Base-by-base conservation (phyloP, 345 rosid species). In the Populus simonii region DNA sequence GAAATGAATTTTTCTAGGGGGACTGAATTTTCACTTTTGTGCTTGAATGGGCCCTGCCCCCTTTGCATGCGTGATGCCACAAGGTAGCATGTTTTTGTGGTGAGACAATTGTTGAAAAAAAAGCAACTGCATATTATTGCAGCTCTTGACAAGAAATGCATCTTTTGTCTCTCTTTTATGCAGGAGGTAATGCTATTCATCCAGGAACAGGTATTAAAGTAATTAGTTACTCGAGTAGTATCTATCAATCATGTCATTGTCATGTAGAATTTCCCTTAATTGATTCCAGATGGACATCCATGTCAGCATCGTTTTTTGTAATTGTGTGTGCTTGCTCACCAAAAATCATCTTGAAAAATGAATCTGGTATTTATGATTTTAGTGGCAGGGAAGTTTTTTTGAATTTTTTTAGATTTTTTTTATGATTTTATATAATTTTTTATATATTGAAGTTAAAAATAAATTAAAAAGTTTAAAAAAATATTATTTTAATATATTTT, bases 391-490 rank as follows among this genome's bases (percentile, higher is more conserved):
- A 7, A 53, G 23, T 53, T 18, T 51, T 47, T 5, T 16, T 47
- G 8, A 31, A 0, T 31, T 27, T 27, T 27, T 27, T 27, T 27
- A 25, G 27, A 25, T 25, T 25, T 33, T 33, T 33, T 33, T 33
- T 3, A 33, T 27, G 27, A 27, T 33, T 33, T 33, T 33, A 33
- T 33, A 33, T 33, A 4, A 0, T 33, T 33, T 33, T 33, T 33
- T 0, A 33, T 33, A 0, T 0, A 33, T 0, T 0, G 5, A 33
- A 4, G 0, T 33, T 4, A 33, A 33, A 33, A 5, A 33, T 33
- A 31, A 31, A 2, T 31, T 31, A 33, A 33, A 33, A 31, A 31
- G 2, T 2, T 2, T 33, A 33, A 3, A 33, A 33, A 33, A 33
- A 4, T 33, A 33, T 33, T 33, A 33, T 31, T 31, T 31, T 31